A percentile compares a stretch with the other conserved stretches of the same genome.
Conservation (phyloP, 2,329 filamentous ascomycete species). For the Ilyonectria robusta region DNA sequence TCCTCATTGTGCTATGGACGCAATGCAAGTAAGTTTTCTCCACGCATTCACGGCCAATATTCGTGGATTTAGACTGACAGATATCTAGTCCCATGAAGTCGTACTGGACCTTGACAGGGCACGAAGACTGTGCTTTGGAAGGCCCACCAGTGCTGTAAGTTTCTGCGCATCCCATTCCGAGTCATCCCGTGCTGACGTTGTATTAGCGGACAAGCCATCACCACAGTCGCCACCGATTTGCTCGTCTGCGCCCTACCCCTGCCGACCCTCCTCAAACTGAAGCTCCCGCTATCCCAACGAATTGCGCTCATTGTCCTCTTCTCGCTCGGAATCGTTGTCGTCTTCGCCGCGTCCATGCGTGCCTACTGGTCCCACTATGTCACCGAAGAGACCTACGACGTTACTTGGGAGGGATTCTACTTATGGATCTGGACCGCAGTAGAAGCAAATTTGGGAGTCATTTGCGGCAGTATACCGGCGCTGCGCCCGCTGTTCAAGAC, state of each 20-base stretch:
- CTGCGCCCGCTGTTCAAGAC: slow-evolving; percentile 48
- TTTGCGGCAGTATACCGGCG: slow-evolving; percentile 57
- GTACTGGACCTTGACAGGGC: slow-evolving; percentile 44
- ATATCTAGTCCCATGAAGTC: slow-evolving; percentile 36
- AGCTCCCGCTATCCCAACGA: slow-evolving; percentile 52
- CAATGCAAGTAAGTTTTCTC: slow-evolving; percentile 52
- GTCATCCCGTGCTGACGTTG: neutral
- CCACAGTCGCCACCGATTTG: slow-evolving; percentile 53
- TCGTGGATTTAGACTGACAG: neutral
- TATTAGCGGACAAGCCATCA: slow-evolving; percentile 49
- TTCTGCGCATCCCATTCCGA: neutral
- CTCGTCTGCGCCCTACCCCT: slow-evolving; percentile 56
- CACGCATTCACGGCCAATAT: too few species aligned
- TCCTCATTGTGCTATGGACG: slow-evolving; percentile 54
- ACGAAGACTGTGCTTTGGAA: slow-evolving; percentile 50
- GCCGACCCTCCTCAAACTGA: slow-evolving; percentile 51
- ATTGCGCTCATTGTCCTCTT: slow-evolving; percentile 55
- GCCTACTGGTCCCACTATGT: slow-evolving; percentile 56
- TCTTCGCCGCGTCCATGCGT: slow-evolving; percentile 54
- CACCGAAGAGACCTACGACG: slow-evolving; percentile 55
- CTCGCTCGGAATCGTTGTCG: slow-evolving; percentile 54
- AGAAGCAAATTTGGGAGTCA: slow-evolving; percentile 58
- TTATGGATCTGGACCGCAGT: slow-evolving; percentile 61
- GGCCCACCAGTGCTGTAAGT: slow-evolving; percentile 45
- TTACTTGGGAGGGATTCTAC: slow-evolving; percentile 58